These are phyloP conservation scores for Emmonsia crescens DNA, from an alignment of 2,329 filamentous ascomycete genomes.

Conservation along the genomic window DNA sequence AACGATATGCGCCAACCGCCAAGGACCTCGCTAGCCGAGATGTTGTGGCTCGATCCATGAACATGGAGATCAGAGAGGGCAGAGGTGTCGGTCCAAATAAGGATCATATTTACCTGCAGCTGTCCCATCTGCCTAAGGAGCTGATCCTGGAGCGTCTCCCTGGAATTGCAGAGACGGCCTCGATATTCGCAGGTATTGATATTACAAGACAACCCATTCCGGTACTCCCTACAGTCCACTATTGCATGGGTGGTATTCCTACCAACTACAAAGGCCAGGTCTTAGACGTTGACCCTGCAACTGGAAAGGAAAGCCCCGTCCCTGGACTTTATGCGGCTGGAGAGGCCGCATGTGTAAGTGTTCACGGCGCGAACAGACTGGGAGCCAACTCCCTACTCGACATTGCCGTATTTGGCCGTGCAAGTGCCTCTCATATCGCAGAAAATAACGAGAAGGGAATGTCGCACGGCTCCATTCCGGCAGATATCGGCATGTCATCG, in stretches of 20 bases:
- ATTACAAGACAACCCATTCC: constrained; percentile 82
- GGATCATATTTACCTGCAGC: constrained; percentile 86
- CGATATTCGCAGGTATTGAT: constrained; percentile 82
- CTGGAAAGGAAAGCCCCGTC: constrained; percentile 72
- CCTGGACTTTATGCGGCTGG: constrained; percentile 81
- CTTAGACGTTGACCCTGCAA: constrained; percentile 59
- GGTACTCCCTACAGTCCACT: constrained; percentile 80
- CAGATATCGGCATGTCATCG: constrained; percentile 68
- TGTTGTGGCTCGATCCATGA: constrained; percentile 85
- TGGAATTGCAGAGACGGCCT: constrained; percentile 85
- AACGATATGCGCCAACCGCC: constrained; percentile 80
- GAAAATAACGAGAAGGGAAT: constrained; percentile 74
- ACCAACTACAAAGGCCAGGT: constrained; percentile 88
- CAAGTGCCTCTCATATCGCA: constrained; percentile 79
- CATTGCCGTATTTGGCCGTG: constrained; percentile 81
- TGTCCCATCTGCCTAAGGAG: constrained; percentile 76
- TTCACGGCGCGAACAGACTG: constrained; percentile 83
- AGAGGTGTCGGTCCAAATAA: constrained; percentile 82
- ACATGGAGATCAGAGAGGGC: constrained; percentile 81
- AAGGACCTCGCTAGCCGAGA: constrained; percentile 86
- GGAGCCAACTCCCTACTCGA: constrained; percentile 87
- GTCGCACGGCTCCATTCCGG: constrained; percentile 51
- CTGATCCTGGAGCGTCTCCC: constrained; percentile 79
- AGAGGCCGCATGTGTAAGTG: constrained; percentile 82
- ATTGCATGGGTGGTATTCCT: constrained; percentile 93